These are phyloP conservation scores for Acacia crassicarpa DNA, from an alignment of 306 rosid species.

Conservation along the genomic window DNA sequence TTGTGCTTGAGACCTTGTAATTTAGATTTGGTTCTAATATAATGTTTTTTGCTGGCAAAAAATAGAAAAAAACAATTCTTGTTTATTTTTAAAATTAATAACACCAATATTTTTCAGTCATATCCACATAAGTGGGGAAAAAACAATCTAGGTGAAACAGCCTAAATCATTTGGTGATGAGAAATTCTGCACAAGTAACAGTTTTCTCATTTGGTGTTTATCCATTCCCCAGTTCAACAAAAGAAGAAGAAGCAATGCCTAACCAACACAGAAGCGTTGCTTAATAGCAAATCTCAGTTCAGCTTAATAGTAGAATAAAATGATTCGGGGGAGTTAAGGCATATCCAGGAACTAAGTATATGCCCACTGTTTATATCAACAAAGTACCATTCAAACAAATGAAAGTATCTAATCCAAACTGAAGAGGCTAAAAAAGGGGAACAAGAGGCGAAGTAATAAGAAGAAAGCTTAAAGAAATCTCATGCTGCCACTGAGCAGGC, in stretches of 20 bases:
- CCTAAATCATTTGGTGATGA: background rate
- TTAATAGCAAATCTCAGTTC: background rate
- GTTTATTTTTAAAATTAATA: background rate
- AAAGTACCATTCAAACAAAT: slow-evolving; percentile 18
- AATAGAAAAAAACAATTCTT: no score
- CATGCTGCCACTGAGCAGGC: slow-evolving; percentile 26
- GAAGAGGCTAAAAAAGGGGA: background rate
- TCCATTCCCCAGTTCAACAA: background rate
- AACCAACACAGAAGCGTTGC: background rate
- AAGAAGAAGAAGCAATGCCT: background rate
- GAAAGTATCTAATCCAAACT: slow-evolving; percentile 21
- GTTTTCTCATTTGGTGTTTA: background rate
- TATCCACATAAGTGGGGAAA: no score
- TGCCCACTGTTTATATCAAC: background rate
- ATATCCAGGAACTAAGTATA: background rate
- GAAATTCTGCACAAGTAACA: background rate
- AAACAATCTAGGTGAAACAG: background rate
- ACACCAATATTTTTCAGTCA: no score
- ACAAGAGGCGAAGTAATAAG: background rate
- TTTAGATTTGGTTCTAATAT: no score
- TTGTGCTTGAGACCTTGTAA: no score
- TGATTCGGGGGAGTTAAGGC: background rate
- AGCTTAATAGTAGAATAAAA: background rate
- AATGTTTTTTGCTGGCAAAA: no score
- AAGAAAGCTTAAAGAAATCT: slow-evolving; percentile 11